These are phyloP conservation scores for Vitis labrusca DNA, from an alignment of 164 flowering plant species.

Conservation along the genomic window DNA sequence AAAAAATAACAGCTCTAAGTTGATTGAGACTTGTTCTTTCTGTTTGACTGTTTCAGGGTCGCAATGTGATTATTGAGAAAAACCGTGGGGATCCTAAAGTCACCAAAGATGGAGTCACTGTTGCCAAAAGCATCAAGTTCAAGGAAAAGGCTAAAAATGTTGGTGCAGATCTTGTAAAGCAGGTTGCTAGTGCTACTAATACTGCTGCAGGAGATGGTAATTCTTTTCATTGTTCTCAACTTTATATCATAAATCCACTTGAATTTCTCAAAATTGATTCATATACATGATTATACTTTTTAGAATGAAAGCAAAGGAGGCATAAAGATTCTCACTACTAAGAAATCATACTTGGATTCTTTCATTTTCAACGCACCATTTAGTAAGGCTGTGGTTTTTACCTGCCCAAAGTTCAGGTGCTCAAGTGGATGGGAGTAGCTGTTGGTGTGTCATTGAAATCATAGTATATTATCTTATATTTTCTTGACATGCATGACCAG, in stretches of 20 bases:
- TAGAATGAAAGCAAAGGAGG: background rate
- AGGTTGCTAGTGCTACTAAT: constrained; percentile 89
- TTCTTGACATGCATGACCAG: too few relatives aligned
- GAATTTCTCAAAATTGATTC: background rate
- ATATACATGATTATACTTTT: background rate
- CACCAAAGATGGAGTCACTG: constrained; percentile 95
- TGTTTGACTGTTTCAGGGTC: constrained; percentile 50
- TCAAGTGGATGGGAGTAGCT: too few relatives aligned
- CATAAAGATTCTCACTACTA: background rate
- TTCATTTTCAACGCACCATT: too few relatives aligned
- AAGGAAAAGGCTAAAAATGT: constrained; percentile 71
- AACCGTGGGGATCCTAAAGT: constrained; percentile 59
- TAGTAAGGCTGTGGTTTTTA: too few relatives aligned
- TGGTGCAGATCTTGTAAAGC: constrained; percentile 90
- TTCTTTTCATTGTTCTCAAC: background rate
- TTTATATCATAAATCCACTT: background rate
- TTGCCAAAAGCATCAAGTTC: constrained; percentile 84
- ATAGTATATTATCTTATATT: too few relatives aligned
- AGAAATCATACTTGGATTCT: too few relatives aligned
- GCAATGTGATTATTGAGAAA: constrained; percentile 81
- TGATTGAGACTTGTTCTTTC: background rate
- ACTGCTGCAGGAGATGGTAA: constrained; percentile 91
- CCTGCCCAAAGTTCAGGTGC: too few relatives aligned
- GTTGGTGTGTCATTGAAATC: too few relatives aligned
- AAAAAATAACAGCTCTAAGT: background rate